Evolutionary conservation across 192 early-diverging fungal species (phyloP), one percentile per base, ranked within the genome.

Genomic region (Backusella mclennaniae): DNA sequence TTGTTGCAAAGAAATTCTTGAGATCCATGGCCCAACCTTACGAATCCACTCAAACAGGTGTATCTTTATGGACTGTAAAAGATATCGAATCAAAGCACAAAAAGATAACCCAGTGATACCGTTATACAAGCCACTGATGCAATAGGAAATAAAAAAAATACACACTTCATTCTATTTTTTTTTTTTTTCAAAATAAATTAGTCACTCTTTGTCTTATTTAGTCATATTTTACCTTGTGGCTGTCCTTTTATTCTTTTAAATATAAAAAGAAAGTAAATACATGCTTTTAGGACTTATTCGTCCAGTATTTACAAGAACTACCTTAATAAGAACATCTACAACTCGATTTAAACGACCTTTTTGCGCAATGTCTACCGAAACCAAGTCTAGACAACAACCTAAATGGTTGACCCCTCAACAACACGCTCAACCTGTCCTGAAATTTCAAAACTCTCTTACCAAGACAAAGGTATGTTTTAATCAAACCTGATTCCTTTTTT

Each of bases 1-100:
- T 90, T 3, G 89, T 93, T 41, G 91, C 95, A 6, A 96, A 95
- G 77, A 97, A 95, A 86, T 99, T 99, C 77, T 83, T 99, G 79
- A 89, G 96, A 71, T 85, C 89, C 15, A 99, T 99, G 96, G 97
- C 97, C 0, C 97, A 99, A 77, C 97, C 98, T 0, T 92, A 97
- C 75, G 97, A 97, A 68, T 75, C 84, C 35, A 86, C 85, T 31
- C 94, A 99, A 87, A 77, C 94, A 31, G 96, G 96, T 5, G 87
- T 96, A n/a, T 95, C 94, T 59, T 82, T 99, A 82, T 97, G 94
- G 95, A 86, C 90, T 0, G 71, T 92, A 38, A 90, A 93, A 67
- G 92, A 95, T 70, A 91, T 95, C 71, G 83, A 85, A n/a, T 66
- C 83, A 17, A 82, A 73, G 78, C 78, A 75, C 21, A 73, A 79